Base-by-base conservation (phyloP, 257 asterid genomes). In the Plectranthus barbatus region DNA sequence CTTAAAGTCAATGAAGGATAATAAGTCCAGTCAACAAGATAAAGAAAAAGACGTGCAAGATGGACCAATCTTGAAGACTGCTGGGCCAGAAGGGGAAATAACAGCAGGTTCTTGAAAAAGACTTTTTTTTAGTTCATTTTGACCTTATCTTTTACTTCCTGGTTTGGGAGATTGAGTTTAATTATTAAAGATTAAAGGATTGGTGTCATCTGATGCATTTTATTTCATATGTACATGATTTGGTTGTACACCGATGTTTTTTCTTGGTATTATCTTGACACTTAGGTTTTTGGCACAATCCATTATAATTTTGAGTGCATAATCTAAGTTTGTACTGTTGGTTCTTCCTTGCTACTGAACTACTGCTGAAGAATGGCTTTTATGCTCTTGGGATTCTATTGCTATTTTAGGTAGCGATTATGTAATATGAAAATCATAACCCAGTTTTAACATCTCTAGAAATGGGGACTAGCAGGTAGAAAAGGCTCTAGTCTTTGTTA, bases 11-110 rank as follows among this genome's bases (percentile, higher is more conserved):
- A 79, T 81, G 77, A 92, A 88, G 86, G 98, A 92, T 72, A 84
- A 40, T 59, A 77, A 91, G 65, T 57, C 94, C 56, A 73, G 62
- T 54, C 86, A 80, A 75, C 90, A 80, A 60, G 96, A 87, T 45
- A 77, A 73, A 57, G 82, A 72, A 46, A 86, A 86, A 73, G 98
- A 92, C 74, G 78, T 58, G 24, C 90, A 79, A 69, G 95, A 92
- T 73, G 91, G 83, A 60, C 72, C 98, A 1, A 79, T 72, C 34
- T 58, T 92, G 79, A 92, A 92, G 68, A 84, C 83, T 46, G 97
- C 97, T 12, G 98, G 98, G 56, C 84, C 97, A 40, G 98, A 84
- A 69, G 97, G 97, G 74, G 98, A 91, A 74, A 91, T 91, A 71
- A 81, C 95, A 66, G 98, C 98, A 79, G 98, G 98, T 91, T 71